Evolutionary conservation across 192 early-diverging fungal genomes (phyloP).

Genomic region (Nowakowskiella sp.): DNA sequence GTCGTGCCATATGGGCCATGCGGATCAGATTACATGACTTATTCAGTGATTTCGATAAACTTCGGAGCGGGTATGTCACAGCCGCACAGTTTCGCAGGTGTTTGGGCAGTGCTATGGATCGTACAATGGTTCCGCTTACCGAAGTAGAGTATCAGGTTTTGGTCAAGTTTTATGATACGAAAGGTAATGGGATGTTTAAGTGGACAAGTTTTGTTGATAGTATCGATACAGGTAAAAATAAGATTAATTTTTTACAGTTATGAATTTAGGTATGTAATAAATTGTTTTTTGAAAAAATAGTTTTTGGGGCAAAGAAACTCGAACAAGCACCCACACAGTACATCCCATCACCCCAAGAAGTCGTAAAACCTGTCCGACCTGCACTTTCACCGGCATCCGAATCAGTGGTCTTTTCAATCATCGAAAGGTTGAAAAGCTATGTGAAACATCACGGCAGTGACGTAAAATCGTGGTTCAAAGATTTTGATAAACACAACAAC

Average conservation of each 20-base stretch:
- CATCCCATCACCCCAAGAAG: conserved; percentile 32
- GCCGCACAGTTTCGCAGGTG: conserved; percentile 39
- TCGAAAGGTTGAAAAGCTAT: conserved; percentile 32
- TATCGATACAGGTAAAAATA: conserved; percentile 40
- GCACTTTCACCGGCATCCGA: conserved; percentile 29
- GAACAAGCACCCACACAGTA: conserved; percentile 35
- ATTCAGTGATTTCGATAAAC: conserved; percentile 47
- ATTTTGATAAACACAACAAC: conserved; percentile 53
- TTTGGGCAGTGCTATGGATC: conserved; percentile 31
- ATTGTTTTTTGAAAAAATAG: conserved; percentile 13
- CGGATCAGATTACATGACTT: conserved; percentile 43
- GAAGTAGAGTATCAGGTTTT: conserved; percentile 30
- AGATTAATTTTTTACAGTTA: not conserved
- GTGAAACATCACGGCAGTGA: conserved; percentile 49
- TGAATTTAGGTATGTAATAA: not conserved
- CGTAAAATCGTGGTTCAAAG: conserved; percentile 51
- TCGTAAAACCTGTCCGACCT: conserved; percentile 34
- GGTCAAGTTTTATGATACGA: conserved; percentile 23
- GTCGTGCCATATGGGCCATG: conserved; percentile 32
- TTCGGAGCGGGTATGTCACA: conserved; percentile 38
- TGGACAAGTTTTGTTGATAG: conserved; percentile 42
- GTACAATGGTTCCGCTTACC: conserved; percentile 24
- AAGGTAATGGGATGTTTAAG: conserved; percentile 26
- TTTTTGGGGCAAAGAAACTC: conserved; percentile 38
- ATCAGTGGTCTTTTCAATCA: conserved; percentile 21